phyloP scores from a whole-genome alignment of 1,284 basidiomycete species.

The Tremellales sp. region DNA sequence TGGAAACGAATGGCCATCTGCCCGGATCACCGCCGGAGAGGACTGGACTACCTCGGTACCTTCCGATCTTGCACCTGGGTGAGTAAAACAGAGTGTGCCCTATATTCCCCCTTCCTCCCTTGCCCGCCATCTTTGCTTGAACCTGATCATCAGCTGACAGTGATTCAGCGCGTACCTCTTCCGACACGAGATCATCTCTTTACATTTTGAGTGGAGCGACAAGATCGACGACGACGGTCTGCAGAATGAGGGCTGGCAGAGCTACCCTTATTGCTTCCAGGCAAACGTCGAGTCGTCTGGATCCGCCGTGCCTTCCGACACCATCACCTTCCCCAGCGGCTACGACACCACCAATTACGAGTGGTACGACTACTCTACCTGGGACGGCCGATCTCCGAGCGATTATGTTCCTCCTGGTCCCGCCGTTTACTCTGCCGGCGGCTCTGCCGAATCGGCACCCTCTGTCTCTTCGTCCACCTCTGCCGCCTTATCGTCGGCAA shows the following conservation, averaged over 20 bases:
- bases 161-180: constrained; percentile 19
- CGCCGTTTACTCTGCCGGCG: neutral
- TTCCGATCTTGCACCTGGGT: constrained; percentile 15
- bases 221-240: constrained; percentile 10
- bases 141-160: neutral
- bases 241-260: constrained; percentile 25
- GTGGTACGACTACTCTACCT: constrained; percentile 3
- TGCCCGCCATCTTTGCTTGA: neutral
- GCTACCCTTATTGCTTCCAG: constrained; percentile 29
- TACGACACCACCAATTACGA: constrained; percentile 6
- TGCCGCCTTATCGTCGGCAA: neutral
- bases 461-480: neutral
- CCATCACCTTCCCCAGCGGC: constrained; percentile 19
- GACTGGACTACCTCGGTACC: constrained; percentile 21
- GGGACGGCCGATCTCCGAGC: neutral
- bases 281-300: constrained; percentile 24
- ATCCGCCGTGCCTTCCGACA: constrained; percentile 13
- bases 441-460: neutral
- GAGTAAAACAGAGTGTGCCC: too few relatives aligned
- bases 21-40: constrained; percentile 9
- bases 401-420: constrained; percentile 2
- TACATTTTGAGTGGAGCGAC: constrained; percentile 19
- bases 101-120: too few relatives aligned
- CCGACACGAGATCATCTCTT: constrained; percentile 21
- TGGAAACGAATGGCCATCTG: constrained; percentile 17